Percentiles rank a stretch among this genome's conserved stretches.
These are phyloP conservation scores for Prinsepia uniflora DNA, from an alignment of 306 rosid species.

Conservation along the genomic window DNA sequence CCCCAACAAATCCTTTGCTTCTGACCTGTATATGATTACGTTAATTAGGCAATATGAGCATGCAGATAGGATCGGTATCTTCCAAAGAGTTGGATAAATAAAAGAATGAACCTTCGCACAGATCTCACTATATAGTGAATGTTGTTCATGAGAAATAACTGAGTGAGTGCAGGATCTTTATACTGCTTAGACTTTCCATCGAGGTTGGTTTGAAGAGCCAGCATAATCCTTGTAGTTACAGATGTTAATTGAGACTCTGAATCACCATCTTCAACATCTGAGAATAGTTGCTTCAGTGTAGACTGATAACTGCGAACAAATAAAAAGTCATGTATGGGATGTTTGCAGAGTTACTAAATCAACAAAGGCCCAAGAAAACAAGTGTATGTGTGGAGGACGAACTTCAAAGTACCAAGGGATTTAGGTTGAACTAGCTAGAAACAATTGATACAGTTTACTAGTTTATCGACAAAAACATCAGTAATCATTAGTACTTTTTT, in stretches of 20 bases:
- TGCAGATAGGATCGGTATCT: conserved; percentile 15
- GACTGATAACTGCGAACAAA: conserved; percentile 66
- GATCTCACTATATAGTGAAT: conserved; percentile 98
- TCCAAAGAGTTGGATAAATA: neutral
- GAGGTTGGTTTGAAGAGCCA: conserved; percentile 87
- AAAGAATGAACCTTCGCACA: conserved; percentile 63
- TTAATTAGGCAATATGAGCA: conserved; percentile 1
- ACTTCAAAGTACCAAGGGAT: neutral
- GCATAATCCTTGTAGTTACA: conserved; percentile 87
- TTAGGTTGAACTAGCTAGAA: neutral
- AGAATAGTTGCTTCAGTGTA: conserved; percentile 77
- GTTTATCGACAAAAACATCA: neutral
- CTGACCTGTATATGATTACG: conserved; percentile 57
- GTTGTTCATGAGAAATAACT: conserved; percentile 94
- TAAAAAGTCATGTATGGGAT: conserved; percentile 6
- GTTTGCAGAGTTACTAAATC: neutral
- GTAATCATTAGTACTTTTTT: neutral
- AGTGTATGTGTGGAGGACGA: too few species aligned
- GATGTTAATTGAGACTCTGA: conserved; percentile 66
- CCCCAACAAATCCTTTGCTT: conserved; percentile 93
- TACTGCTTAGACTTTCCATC: conserved; percentile 98
- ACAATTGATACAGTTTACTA: neutral
- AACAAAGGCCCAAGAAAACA: neutral
- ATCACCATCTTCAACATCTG: conserved; percentile 58
- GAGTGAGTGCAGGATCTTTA: conserved; percentile 83